Percentiles rank a stretch among this genome's conserved stretches.
These are phyloP conservation scores for Penicillium sp. DNA, from an alignment of 2,329 filamentous ascomycete species.

Conservation along the genomic window DNA sequence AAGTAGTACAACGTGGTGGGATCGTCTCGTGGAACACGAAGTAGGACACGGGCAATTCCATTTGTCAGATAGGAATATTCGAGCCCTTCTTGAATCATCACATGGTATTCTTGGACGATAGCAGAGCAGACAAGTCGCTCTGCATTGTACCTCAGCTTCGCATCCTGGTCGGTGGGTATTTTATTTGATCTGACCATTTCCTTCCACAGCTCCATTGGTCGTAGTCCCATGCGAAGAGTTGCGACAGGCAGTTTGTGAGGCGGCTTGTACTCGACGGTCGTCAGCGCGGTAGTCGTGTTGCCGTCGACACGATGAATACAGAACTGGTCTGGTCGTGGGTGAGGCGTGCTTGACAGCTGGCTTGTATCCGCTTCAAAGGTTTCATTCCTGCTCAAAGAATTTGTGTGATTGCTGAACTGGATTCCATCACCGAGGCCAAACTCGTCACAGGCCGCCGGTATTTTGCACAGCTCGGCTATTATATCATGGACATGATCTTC, in stretches of 20 bases:
- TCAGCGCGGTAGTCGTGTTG: constrained; percentile 5
- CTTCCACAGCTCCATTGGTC: constrained; percentile 19
- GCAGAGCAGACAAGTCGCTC: constrained; percentile 10
- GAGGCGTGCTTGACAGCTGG: neutral
- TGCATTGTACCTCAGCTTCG: constrained; percentile 24
- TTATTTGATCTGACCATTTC: constrained; percentile 14
- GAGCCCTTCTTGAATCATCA: neutral
- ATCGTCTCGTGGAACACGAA: constrained; percentile 20
- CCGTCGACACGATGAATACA: constrained; percentile 18
- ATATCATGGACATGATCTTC: constrained; percentile 15
- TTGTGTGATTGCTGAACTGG: constrained; percentile 12
- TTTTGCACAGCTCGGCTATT: constrained; percentile 25
- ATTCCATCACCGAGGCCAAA: constrained; percentile 22
- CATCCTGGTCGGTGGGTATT: constrained; percentile 5
- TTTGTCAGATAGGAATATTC: neutral
- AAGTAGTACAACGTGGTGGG: constrained; percentile 27
- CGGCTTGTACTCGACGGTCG: constrained; percentile 17
- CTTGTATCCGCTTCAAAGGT: neutral
- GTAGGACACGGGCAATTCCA: neutral
- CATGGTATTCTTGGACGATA: neutral
- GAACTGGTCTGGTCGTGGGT: constrained; percentile 15
- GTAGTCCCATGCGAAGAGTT: constrained; percentile 13
- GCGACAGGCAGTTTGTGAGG: constrained; percentile 15
- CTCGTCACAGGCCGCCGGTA: constrained; percentile 22
- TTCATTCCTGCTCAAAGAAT: neutral